Conservation (phyloP, 495 filamentous ascomycete genomes). For the Podospora pseudoanserina region DNA sequence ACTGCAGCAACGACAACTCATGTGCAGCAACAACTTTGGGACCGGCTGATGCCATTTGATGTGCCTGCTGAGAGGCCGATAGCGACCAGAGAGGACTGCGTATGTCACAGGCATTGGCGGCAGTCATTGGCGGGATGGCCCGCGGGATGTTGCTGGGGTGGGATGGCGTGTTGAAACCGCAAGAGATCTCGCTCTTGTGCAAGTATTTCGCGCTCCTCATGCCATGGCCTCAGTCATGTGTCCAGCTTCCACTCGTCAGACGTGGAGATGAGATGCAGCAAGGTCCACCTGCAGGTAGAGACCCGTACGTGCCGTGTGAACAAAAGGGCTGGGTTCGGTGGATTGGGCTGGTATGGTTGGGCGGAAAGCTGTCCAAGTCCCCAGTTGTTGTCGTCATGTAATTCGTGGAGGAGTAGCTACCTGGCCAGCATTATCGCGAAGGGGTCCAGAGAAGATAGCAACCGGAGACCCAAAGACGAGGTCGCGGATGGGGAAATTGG, state of each 20-base stretch:
- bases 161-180: constrained; percentile 15
- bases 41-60: constrained; percentile 10
- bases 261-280: constrained; percentile 14
- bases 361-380: constrained; percentile 16
- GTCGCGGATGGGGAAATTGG: not conserved
- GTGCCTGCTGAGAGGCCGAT: constrained; percentile 1
- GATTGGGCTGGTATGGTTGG: constrained; percentile 27
- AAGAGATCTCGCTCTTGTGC: constrained; percentile 18
- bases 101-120: constrained; percentile 11
- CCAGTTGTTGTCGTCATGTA: constrained; percentile 25
- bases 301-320: not conserved
- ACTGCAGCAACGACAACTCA: constrained; percentile 7
- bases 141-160: constrained; percentile 12
- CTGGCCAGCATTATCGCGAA: not conserved
- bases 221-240: constrained; percentile 31
- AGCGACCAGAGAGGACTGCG: constrained; percentile 9
- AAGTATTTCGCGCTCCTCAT: constrained; percentile 25
- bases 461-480: not conserved
- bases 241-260: constrained; percentile 28
- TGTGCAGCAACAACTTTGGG: constrained; percentile 14
- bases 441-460: not conserved
- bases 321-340: not conserved
- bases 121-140: constrained; percentile 16
- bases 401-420: constrained; percentile 23
- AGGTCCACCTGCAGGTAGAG: constrained; percentile 18